A percentile compares a stretch with the other conserved stretches of the same genome.
phyloP scores from a whole-genome alignment of 352 stramenopile genomes.

The Globisporangium okanoganense region DNA sequence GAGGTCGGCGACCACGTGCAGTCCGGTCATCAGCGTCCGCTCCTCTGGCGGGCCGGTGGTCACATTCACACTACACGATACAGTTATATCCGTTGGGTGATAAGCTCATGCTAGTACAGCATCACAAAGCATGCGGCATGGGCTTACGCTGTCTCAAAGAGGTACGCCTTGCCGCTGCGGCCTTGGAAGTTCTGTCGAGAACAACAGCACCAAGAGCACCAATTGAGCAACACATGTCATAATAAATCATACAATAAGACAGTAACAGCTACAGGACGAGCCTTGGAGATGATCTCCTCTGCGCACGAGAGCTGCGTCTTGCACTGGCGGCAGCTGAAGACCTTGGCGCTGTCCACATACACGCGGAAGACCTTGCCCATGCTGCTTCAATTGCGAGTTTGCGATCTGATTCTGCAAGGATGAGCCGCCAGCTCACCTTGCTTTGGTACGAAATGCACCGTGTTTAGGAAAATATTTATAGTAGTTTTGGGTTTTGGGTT shows the following conservation, averaged over 20 bases:
- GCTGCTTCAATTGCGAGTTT: constrained; percentile 5
- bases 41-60: constrained; percentile 84
- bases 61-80: constrained; percentile 76
- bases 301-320: constrained; percentile 87
- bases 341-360: constrained; percentile 87
- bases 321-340: constrained; percentile 92
- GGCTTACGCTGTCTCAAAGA: constrained; percentile 87
- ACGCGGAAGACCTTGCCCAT: constrained; percentile 88
- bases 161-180: constrained; percentile 86
- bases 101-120: neutral
- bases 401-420: constrained; percentile 1
- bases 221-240: neutral
- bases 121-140: constrained; percentile 1
- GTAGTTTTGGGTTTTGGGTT: neutral
- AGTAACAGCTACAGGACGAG: constrained; percentile 22
- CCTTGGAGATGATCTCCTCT: constrained; percentile 95
- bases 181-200: constrained; percentile 70
- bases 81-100: neutral
- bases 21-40: constrained; percentile 91
- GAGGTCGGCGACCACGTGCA: constrained; percentile 93
- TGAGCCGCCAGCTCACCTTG: neutral
- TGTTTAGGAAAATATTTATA: neutral
- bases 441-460: neutral
- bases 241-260: neutral
- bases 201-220: neutral